These are phyloP conservation scores for Pestalotiopsis sp. DNA, from an alignment of 2,329 filamentous ascomycete species.

Conservation along the genomic window DNA sequence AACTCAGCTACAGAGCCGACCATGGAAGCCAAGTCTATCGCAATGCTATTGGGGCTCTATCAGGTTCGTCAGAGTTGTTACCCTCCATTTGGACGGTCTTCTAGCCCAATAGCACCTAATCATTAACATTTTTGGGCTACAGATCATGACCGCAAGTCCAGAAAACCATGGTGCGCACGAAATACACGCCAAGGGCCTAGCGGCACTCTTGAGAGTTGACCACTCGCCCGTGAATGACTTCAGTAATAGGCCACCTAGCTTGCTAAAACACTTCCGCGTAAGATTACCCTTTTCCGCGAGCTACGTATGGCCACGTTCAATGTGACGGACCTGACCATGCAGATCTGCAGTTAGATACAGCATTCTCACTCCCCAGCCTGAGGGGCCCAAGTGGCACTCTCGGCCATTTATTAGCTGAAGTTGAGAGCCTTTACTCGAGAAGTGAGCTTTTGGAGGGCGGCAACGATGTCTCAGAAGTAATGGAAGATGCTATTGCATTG, in stretches of 20 bases:
- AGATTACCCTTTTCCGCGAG: neutral
- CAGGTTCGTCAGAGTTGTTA: conserved; percentile 16
- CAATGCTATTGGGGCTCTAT: conserved; percentile 25
- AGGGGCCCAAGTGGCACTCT: neutral
- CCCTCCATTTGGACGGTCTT: neutral
- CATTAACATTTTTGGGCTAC: neutral
- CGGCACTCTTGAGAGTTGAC: conserved; percentile 13
- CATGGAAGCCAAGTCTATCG: conserved; percentile 19
- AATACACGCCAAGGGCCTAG: conserved; percentile 21
- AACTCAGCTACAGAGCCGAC: conserved; percentile 6
- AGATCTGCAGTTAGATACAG: neutral
- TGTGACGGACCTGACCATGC: neutral
- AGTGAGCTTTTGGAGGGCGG: neutral
- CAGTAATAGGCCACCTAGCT: no score
- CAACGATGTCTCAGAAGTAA: neutral
- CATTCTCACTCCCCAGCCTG: neutral
- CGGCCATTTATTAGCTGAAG: neutral
- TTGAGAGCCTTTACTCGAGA: neutral
- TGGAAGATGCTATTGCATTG: neutral
- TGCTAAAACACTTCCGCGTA: no score
- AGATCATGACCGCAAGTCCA: conserved; percentile 20
- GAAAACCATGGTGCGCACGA: conserved; percentile 17
- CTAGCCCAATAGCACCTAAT: neutral
- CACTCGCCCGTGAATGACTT: conserved; percentile 6
- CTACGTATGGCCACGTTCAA: neutral